phyloP scores from a whole-genome alignment of 2,329 filamentous ascomycete genomes.

The Neonectria hederae region DNA sequence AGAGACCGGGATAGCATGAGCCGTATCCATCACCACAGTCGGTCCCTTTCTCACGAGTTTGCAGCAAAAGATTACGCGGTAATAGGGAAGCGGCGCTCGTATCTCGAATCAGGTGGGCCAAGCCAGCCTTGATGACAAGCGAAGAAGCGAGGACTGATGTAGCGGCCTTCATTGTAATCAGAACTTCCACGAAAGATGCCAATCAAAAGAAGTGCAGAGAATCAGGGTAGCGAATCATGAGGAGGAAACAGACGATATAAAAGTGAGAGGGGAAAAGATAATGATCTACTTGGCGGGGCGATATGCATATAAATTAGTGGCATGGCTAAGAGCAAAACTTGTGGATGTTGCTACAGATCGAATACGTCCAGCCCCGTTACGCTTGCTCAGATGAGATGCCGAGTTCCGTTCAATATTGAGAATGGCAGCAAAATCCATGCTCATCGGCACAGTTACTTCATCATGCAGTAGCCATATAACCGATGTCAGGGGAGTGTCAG shows the following conservation, averaged over 20 bases:
- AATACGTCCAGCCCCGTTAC: background rate
- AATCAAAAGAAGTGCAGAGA: background rate
- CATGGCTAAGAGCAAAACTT: background rate
- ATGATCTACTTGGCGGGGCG: background rate
- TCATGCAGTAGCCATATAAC: background rate
- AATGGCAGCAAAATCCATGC: background rate
- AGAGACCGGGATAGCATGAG: constrained; percentile 45
- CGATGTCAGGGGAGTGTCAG: background rate
- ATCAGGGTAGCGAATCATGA: background rate
- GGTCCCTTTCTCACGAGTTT: constrained; percentile 22
- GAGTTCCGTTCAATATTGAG: background rate
- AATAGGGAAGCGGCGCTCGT: constrained; percentile 3
- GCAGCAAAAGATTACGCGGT: constrained; percentile 22
- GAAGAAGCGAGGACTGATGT: constrained; percentile 22
- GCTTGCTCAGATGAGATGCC: background rate
- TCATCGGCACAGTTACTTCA: background rate
- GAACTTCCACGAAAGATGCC: background rate
- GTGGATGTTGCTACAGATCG: background rate
- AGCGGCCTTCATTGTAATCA: constrained; percentile 30
- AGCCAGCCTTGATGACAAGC: constrained; percentile 26
- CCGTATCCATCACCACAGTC: constrained; percentile 50
- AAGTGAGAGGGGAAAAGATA: background rate
- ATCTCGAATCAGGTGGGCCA: constrained; percentile 6
- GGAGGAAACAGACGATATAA: background rate
- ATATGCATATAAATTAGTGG: background rate